These are phyloP conservation scores for Leucoagaricus sp. DNA, from an alignment of 1,284 basidiomycete genomes.

Conservation along the genomic window DNA sequence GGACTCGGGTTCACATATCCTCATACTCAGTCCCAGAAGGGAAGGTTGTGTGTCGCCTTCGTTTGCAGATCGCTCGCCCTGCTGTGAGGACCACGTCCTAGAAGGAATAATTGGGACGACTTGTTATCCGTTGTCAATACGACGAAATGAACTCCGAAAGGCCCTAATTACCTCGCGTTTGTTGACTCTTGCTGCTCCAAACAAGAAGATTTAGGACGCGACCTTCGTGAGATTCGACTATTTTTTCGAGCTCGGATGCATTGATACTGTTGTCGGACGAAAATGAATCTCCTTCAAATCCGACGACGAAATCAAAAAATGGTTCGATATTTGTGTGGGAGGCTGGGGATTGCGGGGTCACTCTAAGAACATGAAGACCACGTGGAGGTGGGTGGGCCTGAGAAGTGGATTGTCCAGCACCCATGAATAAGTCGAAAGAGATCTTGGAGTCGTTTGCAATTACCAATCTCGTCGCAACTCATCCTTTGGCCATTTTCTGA, in stretches of 20 bases:
- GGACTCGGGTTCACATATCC: constrained; percentile 84
- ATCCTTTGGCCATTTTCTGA: neutral
- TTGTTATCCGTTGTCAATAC: constrained; percentile 32
- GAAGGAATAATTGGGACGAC: constrained; percentile 88
- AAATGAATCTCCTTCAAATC: constrained; percentile 74
- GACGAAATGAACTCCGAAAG: neutral
- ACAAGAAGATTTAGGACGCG: constrained; percentile 76
- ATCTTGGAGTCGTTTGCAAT: neutral
- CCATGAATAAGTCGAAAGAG: constrained; percentile 47
- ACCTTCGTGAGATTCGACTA: constrained; percentile 90
- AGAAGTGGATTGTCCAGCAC: constrained; percentile 71
- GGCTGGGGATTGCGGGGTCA: constrained; percentile 85
- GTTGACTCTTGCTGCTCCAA: constrained; percentile 89
- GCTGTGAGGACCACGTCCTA: constrained; percentile 72
- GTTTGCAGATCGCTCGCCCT: constrained; percentile 24
- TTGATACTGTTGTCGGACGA: constrained; percentile 62
- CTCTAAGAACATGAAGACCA: constrained; percentile 84
- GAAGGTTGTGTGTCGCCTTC: constrained; percentile 60
- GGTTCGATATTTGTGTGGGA: constrained; percentile 88
- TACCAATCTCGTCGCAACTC: neutral
- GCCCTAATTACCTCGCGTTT: constrained; percentile 71
- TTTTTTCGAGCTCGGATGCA: constrained; percentile 73
- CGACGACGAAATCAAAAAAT: constrained; percentile 97
- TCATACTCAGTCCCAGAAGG: constrained; percentile 88
- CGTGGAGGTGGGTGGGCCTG: constrained; percentile 56